A percentile compares a stretch with the other conserved stretches of the same genome.
phyloP scores from a whole-genome alignment of 805 yeast genomes.

The Sungouiella blattae region DNA sequence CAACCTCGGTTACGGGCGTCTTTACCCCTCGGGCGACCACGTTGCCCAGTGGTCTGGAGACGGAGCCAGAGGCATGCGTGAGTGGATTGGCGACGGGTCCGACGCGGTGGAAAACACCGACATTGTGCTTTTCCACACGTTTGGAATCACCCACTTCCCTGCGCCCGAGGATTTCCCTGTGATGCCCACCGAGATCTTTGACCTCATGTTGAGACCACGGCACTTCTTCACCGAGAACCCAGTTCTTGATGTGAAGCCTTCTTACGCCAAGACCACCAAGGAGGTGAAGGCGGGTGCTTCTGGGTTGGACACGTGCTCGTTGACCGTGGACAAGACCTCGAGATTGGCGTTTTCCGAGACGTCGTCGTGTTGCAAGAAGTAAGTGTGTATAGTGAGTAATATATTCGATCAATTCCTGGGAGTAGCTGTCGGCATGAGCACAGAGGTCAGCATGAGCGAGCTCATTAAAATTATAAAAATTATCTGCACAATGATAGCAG shows the following conservation, averaged over 20 bases:
- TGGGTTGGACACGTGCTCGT: conserved; percentile 33
- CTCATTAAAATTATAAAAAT: too few relatives aligned
- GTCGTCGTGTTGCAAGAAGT: conserved; percentile 27
- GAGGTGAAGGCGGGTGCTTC: conserved; percentile 39
- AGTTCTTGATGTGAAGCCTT: conserved; percentile 69
- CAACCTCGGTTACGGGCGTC: conserved; percentile 48
- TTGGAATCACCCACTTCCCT: conserved; percentile 83
- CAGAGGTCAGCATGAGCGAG: too few relatives aligned
- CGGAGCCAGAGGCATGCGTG: conserved; percentile 61
- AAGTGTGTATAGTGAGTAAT: background rate
- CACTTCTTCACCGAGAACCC: conserved; percentile 78
- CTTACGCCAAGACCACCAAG: conserved; percentile 40
- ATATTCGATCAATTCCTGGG: too few relatives aligned
- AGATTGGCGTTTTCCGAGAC: conserved; percentile 48
- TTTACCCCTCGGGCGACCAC: conserved; percentile 79
- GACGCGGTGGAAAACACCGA: conserved; percentile 64
- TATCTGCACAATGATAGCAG: too few relatives aligned
- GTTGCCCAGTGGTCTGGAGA: conserved; percentile 75
- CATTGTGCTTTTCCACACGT: conserved; percentile 73
- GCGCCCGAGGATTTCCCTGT: conserved; percentile 88
- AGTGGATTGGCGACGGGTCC: conserved; percentile 63
- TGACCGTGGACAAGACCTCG: conserved; percentile 45
- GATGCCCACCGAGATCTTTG: conserved; percentile 83
- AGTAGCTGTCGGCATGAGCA: too few relatives aligned
- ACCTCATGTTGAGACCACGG: conserved; percentile 71